These are phyloP conservation scores for Dispira simplex DNA, from an alignment of 192 early-diverging fungal genomes.

Conservation along the genomic window DNA sequence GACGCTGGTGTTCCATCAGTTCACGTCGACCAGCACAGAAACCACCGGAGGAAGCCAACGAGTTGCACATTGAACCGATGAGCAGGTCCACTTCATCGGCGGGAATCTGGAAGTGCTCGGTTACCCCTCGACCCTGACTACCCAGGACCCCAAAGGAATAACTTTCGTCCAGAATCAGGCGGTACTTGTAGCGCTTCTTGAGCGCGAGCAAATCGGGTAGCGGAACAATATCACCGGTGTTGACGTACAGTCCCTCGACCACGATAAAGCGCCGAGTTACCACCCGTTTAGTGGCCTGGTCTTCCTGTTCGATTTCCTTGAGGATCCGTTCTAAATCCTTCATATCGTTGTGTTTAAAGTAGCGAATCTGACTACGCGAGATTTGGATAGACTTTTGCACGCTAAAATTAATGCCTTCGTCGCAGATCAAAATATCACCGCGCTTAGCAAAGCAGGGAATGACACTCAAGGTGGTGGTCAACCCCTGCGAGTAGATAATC, in stretches of 20 bases:
- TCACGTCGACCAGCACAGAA: slow-evolving; percentile 82
- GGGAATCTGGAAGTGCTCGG: slow-evolving; percentile 63
- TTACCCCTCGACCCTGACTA: slow-evolving; percentile 70
- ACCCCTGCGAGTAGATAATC: slow-evolving; percentile 91
- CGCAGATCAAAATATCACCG: slow-evolving; percentile 89
- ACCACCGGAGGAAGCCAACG: slow-evolving; percentile 72
- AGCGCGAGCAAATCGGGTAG: slow-evolving; percentile 69
- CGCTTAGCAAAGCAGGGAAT: slow-evolving; percentile 95
- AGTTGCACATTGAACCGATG: slow-evolving; percentile 63
- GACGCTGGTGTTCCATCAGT: slow-evolving; percentile 80
- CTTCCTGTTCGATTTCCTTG: slow-evolving; percentile 52
- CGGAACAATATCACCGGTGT: slow-evolving; percentile 75
- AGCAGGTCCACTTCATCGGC: slow-evolving; percentile 77
- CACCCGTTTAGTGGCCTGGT: slow-evolving; percentile 52
- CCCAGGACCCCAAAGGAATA: slow-evolving; percentile 81
- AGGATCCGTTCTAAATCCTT: slow-evolving; percentile 80
- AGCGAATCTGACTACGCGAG: slow-evolving; percentile 78
- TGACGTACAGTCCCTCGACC: slow-evolving; percentile 79
- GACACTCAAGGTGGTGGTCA: slow-evolving; percentile 80
- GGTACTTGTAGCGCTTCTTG: slow-evolving; percentile 93
- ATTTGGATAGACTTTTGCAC: slow-evolving; percentile 81
- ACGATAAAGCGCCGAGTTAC: slow-evolving; percentile 89
- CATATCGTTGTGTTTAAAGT: slow-evolving; percentile 97
- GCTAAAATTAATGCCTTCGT: slow-evolving; percentile 77
- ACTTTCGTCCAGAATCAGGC: slow-evolving; percentile 87